Percentiles rank a stretch among this genome's conserved stretches.
phyloP scores from a whole-genome alignment of 2,329 filamentous ascomycete genomes.

The Cladophialophora bantiana region DNA sequence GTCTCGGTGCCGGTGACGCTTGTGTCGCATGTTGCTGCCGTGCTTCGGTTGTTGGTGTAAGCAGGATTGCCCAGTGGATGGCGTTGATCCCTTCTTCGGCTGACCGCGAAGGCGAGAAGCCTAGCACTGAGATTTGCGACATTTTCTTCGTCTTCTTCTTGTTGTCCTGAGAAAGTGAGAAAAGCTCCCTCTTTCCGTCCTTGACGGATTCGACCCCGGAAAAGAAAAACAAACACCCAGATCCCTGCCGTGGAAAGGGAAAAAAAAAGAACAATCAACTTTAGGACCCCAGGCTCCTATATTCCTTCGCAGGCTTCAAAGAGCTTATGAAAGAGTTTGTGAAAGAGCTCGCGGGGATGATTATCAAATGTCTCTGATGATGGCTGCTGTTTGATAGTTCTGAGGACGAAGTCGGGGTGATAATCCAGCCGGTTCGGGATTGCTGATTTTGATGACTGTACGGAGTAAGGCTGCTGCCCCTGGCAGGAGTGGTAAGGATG shows the following conservation, averaged over 20 bases:
- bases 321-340: background rate
- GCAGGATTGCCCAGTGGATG: slow-evolving; percentile 33
- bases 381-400: background rate
- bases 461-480: slow-evolving; percentile 11
- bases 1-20: background rate
- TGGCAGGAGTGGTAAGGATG: slow-evolving; percentile 3
- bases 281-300: background rate
- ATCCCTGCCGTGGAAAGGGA: background rate
- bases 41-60: slow-evolving; percentile 21
- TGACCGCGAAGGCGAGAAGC: slow-evolving; percentile 22
- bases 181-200: background rate
- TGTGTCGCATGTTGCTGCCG: background rate
- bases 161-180: background rate
- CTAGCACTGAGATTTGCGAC: slow-evolving; percentile 33
- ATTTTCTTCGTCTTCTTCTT: slow-evolving; percentile 14
- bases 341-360: background rate
- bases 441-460: slow-evolving; percentile 14
- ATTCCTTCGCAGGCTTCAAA: background rate
- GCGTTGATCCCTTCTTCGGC: background rate
- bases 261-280: background rate
- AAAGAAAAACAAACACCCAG: background rate
- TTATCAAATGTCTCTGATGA: background rate
- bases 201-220: background rate
- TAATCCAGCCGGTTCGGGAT: background rate
- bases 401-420: background rate